phyloP scores from a whole-genome alignment of 2,329 filamentous ascomycete species.

The Nannizzia gypsea region DNA sequence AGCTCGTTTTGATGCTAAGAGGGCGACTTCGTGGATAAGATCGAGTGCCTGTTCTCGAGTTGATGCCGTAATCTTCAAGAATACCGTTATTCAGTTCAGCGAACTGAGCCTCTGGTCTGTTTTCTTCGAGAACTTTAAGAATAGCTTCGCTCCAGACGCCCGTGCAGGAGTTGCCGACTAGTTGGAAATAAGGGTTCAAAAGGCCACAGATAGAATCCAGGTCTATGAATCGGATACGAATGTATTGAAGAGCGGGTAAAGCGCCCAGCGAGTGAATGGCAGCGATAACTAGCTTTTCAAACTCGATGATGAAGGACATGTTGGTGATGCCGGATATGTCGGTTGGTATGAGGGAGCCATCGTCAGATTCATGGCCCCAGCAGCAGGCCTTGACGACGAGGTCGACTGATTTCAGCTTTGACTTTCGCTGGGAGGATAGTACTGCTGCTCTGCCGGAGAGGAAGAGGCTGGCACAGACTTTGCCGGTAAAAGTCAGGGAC shows the following conservation, averaged over 20 bases:
- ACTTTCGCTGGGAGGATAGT: slow-evolving; percentile 35
- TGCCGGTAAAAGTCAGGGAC: slow-evolving; percentile 59
- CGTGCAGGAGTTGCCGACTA: slow-evolving; percentile 49
- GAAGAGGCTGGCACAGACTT: slow-evolving; percentile 59
- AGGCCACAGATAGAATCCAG: slow-evolving; percentile 59
- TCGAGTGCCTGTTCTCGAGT: slow-evolving; percentile 24
- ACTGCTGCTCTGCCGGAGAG: slow-evolving; percentile 43
- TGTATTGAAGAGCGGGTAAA: slow-evolving; percentile 48
- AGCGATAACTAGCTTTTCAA: slow-evolving; percentile 55
- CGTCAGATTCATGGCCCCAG: slow-evolving; percentile 28
- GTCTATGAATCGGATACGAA: slow-evolving; percentile 65
- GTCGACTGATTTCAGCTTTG: slow-evolving; percentile 52
- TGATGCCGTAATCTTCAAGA: slow-evolving; percentile 31
- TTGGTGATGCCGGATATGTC: slow-evolving; percentile 62
- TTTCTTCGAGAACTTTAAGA: slow-evolving; percentile 46
- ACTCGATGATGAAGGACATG: slow-evolving; percentile 58
- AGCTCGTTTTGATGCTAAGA: slow-evolving; percentile 29
- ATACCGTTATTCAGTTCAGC: slow-evolving; percentile 54
- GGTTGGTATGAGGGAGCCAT: slow-evolving; percentile 35
- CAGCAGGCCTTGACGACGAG: slow-evolving; percentile 66
- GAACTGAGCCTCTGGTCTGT: slow-evolving; percentile 49
- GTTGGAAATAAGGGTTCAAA: slow-evolving; percentile 60
- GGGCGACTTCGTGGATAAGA: slow-evolving; percentile 30
- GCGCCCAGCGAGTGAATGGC: slow-evolving; percentile 50
- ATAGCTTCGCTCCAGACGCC: slow-evolving; percentile 64